Percentiles rank a stretch among this genome's conserved stretches.
Evolutionary conservation across 768 basidiomycete species (phyloP).

Genomic region (Tricholomella constricta): DNA sequence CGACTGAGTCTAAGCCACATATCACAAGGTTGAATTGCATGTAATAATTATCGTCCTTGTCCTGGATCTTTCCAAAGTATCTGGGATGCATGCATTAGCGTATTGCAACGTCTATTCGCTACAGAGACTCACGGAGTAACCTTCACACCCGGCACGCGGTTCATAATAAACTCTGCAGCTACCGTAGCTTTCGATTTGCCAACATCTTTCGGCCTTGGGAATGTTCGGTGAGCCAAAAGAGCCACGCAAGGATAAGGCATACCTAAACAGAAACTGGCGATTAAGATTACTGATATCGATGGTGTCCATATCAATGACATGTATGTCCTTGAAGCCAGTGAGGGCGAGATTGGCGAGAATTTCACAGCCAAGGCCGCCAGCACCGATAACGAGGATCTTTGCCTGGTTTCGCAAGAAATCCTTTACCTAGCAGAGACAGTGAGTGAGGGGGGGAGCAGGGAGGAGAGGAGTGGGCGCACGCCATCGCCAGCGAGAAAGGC

Average conservation of each 20-base stretch:
- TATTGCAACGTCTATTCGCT: background rate
- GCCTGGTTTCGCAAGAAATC: conserved; percentile 78
- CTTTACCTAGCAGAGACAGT: conserved; percentile 63
- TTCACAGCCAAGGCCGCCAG: conserved; percentile 96
- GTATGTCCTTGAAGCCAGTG: conserved; percentile 96
- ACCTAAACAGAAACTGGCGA: conserved; percentile 98
- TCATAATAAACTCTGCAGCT: conserved; percentile 97
- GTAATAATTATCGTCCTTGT: conserved; percentile 94
- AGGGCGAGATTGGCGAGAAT: conserved; percentile 95
- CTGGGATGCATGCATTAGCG: conserved; percentile 39
- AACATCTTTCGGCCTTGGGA: conserved; percentile 80
- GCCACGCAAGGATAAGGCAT: background rate
- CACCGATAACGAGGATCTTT: conserved; percentile 97
- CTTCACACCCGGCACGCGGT: conserved; percentile 91
- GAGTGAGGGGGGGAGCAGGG: background rate
- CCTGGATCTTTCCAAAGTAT: conserved; percentile 97
- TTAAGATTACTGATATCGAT: conserved; percentile 99
- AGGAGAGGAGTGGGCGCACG: conserved; percentile 43
- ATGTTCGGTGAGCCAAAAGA: conserved; percentile 2
- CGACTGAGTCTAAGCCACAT: conserved; percentile 95
- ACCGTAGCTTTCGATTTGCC: conserved; percentile 92
- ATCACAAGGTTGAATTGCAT: conserved; percentile 96
- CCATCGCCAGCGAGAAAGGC: conserved; percentile 80
- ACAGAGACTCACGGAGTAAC: conserved; percentile 82
- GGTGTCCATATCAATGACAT: conserved; percentile 99